phyloP scores from a whole-genome alignment of 805 yeast genomes.

The Kazachstania kunashirensis region DNA sequence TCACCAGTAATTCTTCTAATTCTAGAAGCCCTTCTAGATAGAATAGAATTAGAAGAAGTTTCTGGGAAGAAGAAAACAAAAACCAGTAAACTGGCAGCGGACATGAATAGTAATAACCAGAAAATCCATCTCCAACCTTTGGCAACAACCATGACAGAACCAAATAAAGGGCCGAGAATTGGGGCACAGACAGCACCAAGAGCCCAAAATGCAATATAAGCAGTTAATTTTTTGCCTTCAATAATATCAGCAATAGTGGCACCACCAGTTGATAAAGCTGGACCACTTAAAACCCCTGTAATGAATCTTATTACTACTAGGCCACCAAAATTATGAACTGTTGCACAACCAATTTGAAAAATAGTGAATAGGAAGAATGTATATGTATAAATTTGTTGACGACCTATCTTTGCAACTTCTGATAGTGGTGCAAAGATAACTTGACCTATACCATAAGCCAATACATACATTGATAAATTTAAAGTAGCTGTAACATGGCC shows the following conservation, averaged over 20 bases:
- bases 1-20: conserved; percentile 43
- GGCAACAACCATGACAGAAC: conserved; percentile 25
- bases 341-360: conserved; percentile 48
- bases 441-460: conserved; percentile 56
- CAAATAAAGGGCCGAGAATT: conserved; percentile 42
- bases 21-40: conserved; percentile 37
- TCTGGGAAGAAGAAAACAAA: conserved; percentile 39
- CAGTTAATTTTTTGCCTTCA: conserved; percentile 33
- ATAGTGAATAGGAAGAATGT: conserved; percentile 39
- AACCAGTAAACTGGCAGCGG: conserved; percentile 23
- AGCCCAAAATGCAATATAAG: conserved; percentile 43
- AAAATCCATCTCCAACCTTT: conserved; percentile 46
- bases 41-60: conserved; percentile 37
- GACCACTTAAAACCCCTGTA: conserved; percentile 46
- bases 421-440: conserved; percentile 48
- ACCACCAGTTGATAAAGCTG: conserved; percentile 50
- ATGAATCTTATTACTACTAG: conserved; percentile 42
- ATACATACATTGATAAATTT: conserved; percentile 44
- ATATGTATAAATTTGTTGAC: conserved; percentile 39
- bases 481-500: conserved; percentile 37
- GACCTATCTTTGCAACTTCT: conserved; percentile 44
- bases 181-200: conserved; percentile 47
- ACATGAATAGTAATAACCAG: conserved; percentile 37
- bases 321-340: conserved; percentile 40
- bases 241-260: conserved; percentile 46